Evolutionary conservation across 352 stramenopile species (phyloP).

Genomic region (Pythium brachiatum): DNA sequence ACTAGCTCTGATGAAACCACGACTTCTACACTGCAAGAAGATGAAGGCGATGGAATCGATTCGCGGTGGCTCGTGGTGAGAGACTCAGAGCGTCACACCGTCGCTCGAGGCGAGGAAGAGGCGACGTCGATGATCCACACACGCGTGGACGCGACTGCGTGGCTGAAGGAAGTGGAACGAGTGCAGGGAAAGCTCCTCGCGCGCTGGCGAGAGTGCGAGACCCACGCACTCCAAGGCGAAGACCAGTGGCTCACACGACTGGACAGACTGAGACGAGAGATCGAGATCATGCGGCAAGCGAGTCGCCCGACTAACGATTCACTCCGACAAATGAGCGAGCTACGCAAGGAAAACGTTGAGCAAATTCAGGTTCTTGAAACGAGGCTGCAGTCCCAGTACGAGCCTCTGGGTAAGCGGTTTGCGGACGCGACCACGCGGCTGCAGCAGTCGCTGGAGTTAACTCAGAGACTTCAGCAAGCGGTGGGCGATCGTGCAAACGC

Average conservation of each 20-base stretch:
- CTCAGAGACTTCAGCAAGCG: neutral
- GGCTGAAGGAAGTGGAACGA: conserved; percentile 15
- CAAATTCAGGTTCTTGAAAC: neutral
- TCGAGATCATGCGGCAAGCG: neutral
- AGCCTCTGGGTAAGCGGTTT: neutral
- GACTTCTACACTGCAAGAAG: conserved; percentile 11
- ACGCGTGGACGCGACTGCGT: conserved; percentile 17
- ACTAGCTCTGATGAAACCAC: conserved; percentile 17
- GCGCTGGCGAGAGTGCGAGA: conserved; percentile 8
- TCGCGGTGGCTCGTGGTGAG: conserved; percentile 20
- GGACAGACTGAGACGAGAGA: neutral
- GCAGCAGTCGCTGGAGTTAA: conserved; percentile 2
- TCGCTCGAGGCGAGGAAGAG: neutral
- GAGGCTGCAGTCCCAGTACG: conserved; percentile 3
- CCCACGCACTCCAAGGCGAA: neutral
- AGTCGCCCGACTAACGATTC: neutral
- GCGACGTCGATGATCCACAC: conserved; percentile 19
- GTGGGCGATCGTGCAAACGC: neutral
- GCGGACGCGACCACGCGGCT: neutral
- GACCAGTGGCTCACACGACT: conserved; percentile 12
- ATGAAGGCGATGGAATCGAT: conserved; percentile 9
- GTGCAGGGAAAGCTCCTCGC: conserved; percentile 4
- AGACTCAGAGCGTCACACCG: neutral
- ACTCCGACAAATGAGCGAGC: neutral
- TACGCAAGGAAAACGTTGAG: neutral